Evolutionary conservation across 257 asterid genomes (phyloP), one percentile per base, ranked within the genome.

Genomic region (Nicotiana noctiflora): DNA sequence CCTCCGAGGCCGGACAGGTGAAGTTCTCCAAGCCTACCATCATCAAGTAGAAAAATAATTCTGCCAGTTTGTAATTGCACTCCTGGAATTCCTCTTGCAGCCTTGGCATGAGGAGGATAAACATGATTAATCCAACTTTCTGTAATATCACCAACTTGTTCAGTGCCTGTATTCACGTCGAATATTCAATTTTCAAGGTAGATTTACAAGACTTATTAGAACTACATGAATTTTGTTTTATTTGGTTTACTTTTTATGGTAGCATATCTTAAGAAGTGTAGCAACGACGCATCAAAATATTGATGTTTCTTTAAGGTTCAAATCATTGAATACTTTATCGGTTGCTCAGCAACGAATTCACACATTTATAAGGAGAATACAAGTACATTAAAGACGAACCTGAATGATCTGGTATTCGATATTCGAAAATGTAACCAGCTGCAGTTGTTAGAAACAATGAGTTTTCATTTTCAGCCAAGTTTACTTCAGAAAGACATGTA

Each of bases 11-110:
- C 93, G 0, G 94, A 88, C 46, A 91, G 80, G 80, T 93, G 98
- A 34, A 94, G 91, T 86, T 94, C 98, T 18, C 90, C 95, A 6
- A 93, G 89, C 82, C 98, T 87, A 51, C 98, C 98, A 67, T 94
- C n/a, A n/a, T n/a, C n/a, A n/a, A n/a, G n/a, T n/a, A n/a, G n/a
- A n/a, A n/a, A n/a, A n/a, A n/a, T n/a, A n/a, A n/a, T n/a, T n/a
- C 98, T 84, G 74, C 98, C 97, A 7, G 55, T 72, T 76, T 93
- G 97, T 46, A 94, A 76, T 46, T 88, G 93, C 6, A 93, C 80
- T 81, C 98, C 98, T 56, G 89, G 12, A 56, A 87, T 84, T 6
- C 90, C 90, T 79, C 86, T 83, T 2, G 97, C 95, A 12, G 83
- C 90, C 88, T 86, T 90, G 23, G 98, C 97, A 61, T 93, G 86